These are phyloP conservation scores for Blastocystis sp. DNA, from an alignment of 352 stramenopile genomes.

Conservation along the genomic window DNA sequence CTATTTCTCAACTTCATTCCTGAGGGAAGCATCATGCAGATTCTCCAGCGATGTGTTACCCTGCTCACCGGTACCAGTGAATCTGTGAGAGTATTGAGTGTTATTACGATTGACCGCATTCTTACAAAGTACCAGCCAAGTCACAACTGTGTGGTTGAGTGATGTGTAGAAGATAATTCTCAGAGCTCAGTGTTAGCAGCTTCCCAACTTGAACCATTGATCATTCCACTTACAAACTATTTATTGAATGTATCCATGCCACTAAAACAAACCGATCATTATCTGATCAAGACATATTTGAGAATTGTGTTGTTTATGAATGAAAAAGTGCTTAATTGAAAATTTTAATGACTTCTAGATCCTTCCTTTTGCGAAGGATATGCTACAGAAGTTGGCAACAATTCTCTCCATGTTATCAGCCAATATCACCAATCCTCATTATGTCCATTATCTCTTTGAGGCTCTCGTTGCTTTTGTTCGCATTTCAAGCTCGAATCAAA, in stretches of 20 bases:
- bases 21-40: neutral
- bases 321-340: neutral
- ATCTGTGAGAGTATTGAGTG: neutral
- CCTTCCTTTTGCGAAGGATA: slow-evolving; percentile 5
- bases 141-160: neutral
- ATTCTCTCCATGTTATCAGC: slow-evolving; percentile 2
- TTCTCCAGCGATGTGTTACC: neutral
- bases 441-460: slow-evolving; percentile 59
- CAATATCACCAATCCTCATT: slow-evolving; percentile 22
- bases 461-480: slow-evolving; percentile 49
- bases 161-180: neutral
- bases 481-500: neutral
- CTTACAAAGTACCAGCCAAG: slow-evolving; percentile 22
- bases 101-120: slow-evolving; percentile 30
- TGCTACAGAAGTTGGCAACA: neutral
- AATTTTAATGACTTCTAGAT: neutral
- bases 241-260: neutral
- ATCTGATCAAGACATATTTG: slow-evolving; percentile 24
- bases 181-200: neutral
- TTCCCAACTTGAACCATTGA: neutral
- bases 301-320: slow-evolving; percentile 56
- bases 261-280: slow-evolving; percentile 53
- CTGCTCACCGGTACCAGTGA: neutral
- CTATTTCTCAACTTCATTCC: slow-evolving; percentile 5
- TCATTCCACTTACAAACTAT: slow-evolving; percentile 13